These are phyloP conservation scores for Ganoderma resinaceum DNA, from an alignment of 1,284 basidiomycete species.

Conservation along the genomic window DNA sequence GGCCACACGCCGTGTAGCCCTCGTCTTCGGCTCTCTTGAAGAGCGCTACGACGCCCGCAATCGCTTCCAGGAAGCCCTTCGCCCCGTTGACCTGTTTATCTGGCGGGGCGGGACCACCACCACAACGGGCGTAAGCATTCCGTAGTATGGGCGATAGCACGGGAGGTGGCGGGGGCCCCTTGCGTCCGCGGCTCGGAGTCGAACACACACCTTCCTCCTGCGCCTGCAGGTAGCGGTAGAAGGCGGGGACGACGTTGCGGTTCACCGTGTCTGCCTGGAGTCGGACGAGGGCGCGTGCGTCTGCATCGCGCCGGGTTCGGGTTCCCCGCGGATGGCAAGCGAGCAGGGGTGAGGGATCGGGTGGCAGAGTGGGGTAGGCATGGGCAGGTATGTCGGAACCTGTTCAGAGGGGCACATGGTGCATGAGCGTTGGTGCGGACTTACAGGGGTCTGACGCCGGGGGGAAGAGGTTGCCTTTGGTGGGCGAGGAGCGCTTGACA, in stretches of 20 bases:
- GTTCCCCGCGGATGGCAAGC: not conserved
- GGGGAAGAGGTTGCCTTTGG: constrained; percentile 57
- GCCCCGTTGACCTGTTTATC: constrained; percentile 61
- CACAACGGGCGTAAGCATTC: not conserved
- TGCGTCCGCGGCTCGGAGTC: not conserved
- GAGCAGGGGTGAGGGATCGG: not conserved
- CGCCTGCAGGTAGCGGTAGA: constrained; percentile 82
- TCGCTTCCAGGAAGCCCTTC: constrained; percentile 62
- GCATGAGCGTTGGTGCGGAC: constrained; percentile 27
- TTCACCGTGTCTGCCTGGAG: constrained; percentile 76
- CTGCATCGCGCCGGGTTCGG: constrained; percentile 41
- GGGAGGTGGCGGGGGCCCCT: not conserved
- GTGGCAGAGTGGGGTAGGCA: not conserved
- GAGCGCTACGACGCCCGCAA: constrained; percentile 61
- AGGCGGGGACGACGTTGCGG: constrained; percentile 72
- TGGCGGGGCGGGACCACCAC: not conserved
- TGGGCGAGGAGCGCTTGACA: constrained; percentile 43
- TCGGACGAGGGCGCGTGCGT: constrained; percentile 70
- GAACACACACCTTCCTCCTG: constrained; percentile 54
- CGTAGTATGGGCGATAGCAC: not conserved
- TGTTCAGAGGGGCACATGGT: not conserved
- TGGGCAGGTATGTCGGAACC: not conserved
- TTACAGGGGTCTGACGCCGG: constrained; percentile 65
- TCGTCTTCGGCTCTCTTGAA: constrained; percentile 66
- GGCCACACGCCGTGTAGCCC: constrained; percentile 49